phyloP scores from a whole-genome alignment of 2,329 filamentous ascomycete species.

The Colletotrichum coccodes region DNA sequence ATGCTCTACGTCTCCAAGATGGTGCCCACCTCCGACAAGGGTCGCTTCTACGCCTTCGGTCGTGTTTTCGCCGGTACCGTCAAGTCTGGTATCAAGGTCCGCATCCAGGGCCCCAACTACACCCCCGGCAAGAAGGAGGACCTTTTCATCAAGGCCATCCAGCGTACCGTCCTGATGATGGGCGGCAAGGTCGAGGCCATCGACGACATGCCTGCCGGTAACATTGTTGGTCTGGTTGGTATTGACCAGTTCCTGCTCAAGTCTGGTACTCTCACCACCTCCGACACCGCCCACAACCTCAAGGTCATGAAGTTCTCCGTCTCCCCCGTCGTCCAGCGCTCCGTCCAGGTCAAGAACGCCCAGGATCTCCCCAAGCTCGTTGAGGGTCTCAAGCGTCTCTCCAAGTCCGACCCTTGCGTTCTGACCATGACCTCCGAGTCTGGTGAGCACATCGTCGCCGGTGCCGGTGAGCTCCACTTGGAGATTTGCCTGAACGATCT shows the following conservation, averaged over 20 bases:
- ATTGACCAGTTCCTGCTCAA: conserved; percentile 99
- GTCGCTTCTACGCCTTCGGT: conserved; percentile 99
- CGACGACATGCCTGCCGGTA: conserved; percentile 98
- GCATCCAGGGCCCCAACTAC: conserved; percentile 99
- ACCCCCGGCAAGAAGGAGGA: conserved; percentile 98
- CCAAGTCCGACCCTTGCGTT: conserved; percentile 99
- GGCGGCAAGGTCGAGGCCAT: conserved; percentile 99
- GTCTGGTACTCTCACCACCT: conserved; percentile 98
- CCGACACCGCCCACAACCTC: conserved; percentile 98
- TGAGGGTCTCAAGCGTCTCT: conserved; percentile 99
- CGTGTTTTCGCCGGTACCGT: conserved; percentile 99
- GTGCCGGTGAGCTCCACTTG: conserved; percentile 98
- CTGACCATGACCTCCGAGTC: conserved; percentile 89
- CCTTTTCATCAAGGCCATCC: conserved; percentile 98
- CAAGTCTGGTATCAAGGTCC: conserved; percentile 97
- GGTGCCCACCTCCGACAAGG: conserved; percentile 99
- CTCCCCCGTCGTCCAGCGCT: conserved; percentile 97
- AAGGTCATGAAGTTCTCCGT: conserved; percentile 99
- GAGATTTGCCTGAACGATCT: conserved; percentile 99
- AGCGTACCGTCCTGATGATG: conserved; percentile 99
- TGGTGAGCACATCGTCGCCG: conserved; percentile 98
- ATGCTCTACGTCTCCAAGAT: conserved; percentile 99
- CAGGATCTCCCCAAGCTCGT: conserved; percentile 99
- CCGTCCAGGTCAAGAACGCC: conserved; percentile 99
- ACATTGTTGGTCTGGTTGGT: conserved; percentile 99